Base-by-base conservation (phyloP, 2,329 filamentous ascomycete genomes). In the Huntiella moniliformis region DNA sequence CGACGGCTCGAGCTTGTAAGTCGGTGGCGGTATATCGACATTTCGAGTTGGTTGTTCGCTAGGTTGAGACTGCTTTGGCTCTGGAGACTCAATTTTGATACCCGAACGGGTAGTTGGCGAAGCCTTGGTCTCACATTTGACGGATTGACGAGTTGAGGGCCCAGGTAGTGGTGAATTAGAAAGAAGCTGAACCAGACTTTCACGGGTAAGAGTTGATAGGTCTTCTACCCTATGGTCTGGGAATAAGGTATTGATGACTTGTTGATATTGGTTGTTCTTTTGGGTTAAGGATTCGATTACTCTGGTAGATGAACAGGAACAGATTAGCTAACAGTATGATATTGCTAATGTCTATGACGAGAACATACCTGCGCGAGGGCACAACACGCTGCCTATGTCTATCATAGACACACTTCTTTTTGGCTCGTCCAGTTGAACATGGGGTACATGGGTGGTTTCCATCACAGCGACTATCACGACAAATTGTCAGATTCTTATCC, bases 401-500 rank as follows among this genome's bases (percentile, higher is more conserved):
- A 53, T 84, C 79, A 59, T 88, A 88, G 55, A 79, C 77, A 57
- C 83, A 88, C 46, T 75, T 69, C 58, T 86, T 82, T 3, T 81
- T 79, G 51, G 82, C 81, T 47, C 83, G 76, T 57, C 84, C 87
- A 59, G 82, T 86, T 48, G 82, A 71, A 58, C 83, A 91, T 57
- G 86, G 82, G 34, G 82, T 80, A 57, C 83, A 91, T 8, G 83
- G 83, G 56, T 84, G 79, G 53, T 79, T 73, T 46, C 83, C 83
- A 63, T 87, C 82, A 57, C 83, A 91, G 52, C 83, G 78, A 47
- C 66, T 17, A 42, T 8, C 4, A 34, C 18, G 16, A 42, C 10
- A 17, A 18, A 40, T 12, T 22, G 18, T 33, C 8, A 10, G 6
- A 17, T 31, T 28, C 32, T 8, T n/a, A n/a, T 31, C n/a, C 18